These are phyloP conservation scores for Isoetes taiwanensis DNA, from an alignment of 75 land plant genomes.

Conservation along the genomic window DNA sequence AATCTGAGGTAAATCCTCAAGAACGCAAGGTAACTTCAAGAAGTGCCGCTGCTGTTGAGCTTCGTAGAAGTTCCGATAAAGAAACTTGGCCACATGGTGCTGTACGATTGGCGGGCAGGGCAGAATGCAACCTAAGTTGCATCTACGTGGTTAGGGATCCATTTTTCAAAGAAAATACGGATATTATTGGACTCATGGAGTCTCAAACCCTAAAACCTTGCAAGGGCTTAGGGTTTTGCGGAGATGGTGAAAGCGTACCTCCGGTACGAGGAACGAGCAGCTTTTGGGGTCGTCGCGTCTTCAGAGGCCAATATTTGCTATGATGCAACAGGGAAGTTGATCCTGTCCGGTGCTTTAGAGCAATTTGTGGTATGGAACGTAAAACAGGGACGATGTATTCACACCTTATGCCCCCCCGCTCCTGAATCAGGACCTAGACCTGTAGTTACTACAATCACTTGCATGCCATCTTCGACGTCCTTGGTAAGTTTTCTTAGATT, in stretches of 20 bases:
- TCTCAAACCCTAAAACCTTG: no score
- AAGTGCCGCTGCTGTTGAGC: no score
- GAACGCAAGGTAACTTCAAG: no score
- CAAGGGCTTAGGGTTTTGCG: no score
- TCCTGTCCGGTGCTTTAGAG: conserved; percentile 77
- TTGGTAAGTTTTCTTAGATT: neutral
- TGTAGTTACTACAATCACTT: conserved; percentile 53
- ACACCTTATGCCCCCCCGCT: conserved; percentile 31
- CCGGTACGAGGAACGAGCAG: conserved; percentile 58
- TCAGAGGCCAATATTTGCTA: conserved; percentile 55
- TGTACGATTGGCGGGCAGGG: no score
- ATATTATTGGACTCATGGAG: no score
- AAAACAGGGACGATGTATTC: conserved; percentile 48
- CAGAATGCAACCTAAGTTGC: no score
- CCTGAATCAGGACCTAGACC: conserved; percentile 26
- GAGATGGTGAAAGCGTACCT: conserved; percentile 93
- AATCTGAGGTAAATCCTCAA: no score
- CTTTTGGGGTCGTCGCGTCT: conserved; percentile 76
- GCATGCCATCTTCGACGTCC: conserved; percentile 44
- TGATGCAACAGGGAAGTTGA: conserved; percentile 61
- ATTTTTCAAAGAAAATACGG: no score
- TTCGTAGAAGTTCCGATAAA: no score
- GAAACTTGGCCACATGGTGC: no score
- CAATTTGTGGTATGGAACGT: conserved; percentile 66
- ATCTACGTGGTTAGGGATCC: no score